Evolutionary conservation across 164 flowering plant species (phyloP).

Genomic region (Piper betle): DNA sequence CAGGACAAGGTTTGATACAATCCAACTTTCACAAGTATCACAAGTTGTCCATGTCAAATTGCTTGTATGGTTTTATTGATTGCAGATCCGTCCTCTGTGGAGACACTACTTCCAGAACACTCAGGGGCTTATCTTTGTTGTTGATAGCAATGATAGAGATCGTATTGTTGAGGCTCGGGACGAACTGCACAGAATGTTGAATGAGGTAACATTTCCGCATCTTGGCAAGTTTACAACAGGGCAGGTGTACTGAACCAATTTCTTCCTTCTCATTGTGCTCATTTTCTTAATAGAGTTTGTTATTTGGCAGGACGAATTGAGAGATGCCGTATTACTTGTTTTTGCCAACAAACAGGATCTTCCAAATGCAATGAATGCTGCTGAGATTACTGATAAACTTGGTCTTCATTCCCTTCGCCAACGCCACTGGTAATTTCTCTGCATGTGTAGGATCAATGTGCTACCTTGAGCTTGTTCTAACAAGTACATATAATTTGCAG

Average conservation of each 20-base stretch:
- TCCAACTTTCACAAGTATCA: too few species aligned
- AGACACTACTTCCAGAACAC: slow-evolving; percentile 76
- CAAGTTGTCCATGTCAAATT: too few species aligned
- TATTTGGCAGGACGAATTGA: slow-evolving; percentile 47
- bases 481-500: slow-evolving; percentile 13
- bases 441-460: not conserved
- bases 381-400: slow-evolving; percentile 80
- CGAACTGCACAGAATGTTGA: slow-evolving; percentile 69
- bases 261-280: too few species aligned
- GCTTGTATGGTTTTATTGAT: not conserved
- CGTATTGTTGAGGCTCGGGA: slow-evolving; percentile 72
- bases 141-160: slow-evolving; percentile 67
- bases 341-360: slow-evolving; percentile 90
- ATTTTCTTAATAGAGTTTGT: not conserved
- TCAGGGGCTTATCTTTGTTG: slow-evolving; percentile 70
- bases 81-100: slow-evolving; percentile 68
- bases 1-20: slow-evolving; percentile 59
- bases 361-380: slow-evolving; percentile 86
- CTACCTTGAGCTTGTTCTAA: not conserved
- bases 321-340: slow-evolving; percentile 75
- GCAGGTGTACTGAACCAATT: not conserved
- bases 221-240: not conserved
- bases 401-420: slow-evolving; percentile 77
- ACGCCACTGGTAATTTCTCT: slow-evolving; percentile 47
- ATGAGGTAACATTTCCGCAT: slow-evolving; percentile 31